Evolutionary conservation across 352 stramenopile species (phyloP).

Genomic region (Phytophthora idaei): DNA sequence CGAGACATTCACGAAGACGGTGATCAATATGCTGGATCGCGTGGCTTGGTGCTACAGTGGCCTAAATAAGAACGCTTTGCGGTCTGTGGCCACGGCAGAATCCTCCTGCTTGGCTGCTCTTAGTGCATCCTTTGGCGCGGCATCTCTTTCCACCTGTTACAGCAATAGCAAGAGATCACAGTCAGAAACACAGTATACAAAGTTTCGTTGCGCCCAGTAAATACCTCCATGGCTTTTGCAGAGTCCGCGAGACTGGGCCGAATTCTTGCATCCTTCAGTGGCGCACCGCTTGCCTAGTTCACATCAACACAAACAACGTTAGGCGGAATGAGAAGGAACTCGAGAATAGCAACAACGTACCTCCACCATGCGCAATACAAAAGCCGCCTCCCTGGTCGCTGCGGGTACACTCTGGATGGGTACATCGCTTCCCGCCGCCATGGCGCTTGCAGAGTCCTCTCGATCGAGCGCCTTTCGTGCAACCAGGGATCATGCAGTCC

Average conservation of each 20-base stretch:
- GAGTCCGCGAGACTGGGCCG: constrained; percentile 76
- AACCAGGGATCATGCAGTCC: constrained; percentile 70
- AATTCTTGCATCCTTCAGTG: constrained; percentile 72
- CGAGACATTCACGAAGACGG: constrained; percentile 12
- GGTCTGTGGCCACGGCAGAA: constrained; percentile 66
- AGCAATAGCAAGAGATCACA: not conserved
- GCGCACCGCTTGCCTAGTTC: constrained; percentile 68
- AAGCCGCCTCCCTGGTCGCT: constrained; percentile 88
- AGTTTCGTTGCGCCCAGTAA: not conserved
- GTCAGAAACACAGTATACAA: constrained; percentile 6
- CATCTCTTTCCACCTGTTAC: constrained; percentile 72
- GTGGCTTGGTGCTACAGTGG: not conserved
- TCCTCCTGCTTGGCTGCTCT: constrained; percentile 75
- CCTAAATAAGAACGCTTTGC: constrained; percentile 5
- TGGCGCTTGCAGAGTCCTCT: constrained; percentile 87
- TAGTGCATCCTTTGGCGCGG: constrained; percentile 53
- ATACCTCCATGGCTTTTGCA: constrained; percentile 90
- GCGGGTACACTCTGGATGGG: constrained; percentile 50
- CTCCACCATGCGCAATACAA: constrained; percentile 84
- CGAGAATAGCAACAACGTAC: constrained; percentile 20
- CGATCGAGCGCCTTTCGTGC: constrained; percentile 76
- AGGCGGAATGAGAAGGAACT: not conserved
- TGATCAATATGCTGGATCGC: not conserved
- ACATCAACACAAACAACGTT: constrained; percentile 7
- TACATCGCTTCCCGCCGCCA: constrained; percentile 83